Evolutionary conservation across 202 grass and related monocot species (phyloP).

Genomic region (Bolboschoenoplectus hybrid): DNA sequence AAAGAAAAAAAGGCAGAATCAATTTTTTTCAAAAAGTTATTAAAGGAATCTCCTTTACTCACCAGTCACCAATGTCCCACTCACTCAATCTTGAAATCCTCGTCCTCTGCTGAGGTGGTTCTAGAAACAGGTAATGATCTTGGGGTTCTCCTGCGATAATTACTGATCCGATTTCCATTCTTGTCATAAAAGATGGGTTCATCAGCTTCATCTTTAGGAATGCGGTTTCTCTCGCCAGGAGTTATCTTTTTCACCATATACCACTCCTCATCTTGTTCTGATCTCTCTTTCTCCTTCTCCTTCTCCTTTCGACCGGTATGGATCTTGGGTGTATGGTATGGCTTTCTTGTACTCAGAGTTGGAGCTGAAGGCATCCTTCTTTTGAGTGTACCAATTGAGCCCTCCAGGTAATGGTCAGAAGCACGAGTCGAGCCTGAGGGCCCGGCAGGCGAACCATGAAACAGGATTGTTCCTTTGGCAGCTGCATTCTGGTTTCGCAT

Average conservation of each 20-base stretch:
- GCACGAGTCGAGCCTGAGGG: neutral
- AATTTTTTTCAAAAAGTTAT: constrained; percentile 13
- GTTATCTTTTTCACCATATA: constrained; percentile 42
- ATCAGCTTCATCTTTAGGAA: constrained; percentile 29
- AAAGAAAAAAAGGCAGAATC: neutral
- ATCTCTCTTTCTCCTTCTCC: constrained; percentile 11
- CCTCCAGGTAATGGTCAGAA: constrained; percentile 3
- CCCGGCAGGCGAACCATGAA: constrained; percentile 9
- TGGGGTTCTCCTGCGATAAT: constrained; percentile 37
- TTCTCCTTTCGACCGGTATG: neutral
- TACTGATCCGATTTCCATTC: constrained; percentile 27
- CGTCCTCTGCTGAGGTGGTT: constrained; percentile 28
- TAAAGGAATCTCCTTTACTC: neutral
- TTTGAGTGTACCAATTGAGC: constrained; percentile 18
- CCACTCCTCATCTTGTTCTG: constrained; percentile 28
- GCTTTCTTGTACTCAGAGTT: constrained; percentile 17
- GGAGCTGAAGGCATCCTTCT: constrained; percentile 33
- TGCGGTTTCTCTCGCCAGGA: constrained; percentile 31
- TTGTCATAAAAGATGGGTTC: constrained; percentile 24
- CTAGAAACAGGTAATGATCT: constrained; percentile 37
- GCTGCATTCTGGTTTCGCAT: constrained; percentile 8
- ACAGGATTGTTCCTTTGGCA: neutral
- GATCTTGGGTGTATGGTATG: neutral
- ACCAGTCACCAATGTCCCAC: neutral
- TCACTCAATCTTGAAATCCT: constrained; percentile 26